Evolutionary conservation across 768 basidiomycete genomes (phyloP).

Genomic region (Kwoniella dendrophila): DNA sequence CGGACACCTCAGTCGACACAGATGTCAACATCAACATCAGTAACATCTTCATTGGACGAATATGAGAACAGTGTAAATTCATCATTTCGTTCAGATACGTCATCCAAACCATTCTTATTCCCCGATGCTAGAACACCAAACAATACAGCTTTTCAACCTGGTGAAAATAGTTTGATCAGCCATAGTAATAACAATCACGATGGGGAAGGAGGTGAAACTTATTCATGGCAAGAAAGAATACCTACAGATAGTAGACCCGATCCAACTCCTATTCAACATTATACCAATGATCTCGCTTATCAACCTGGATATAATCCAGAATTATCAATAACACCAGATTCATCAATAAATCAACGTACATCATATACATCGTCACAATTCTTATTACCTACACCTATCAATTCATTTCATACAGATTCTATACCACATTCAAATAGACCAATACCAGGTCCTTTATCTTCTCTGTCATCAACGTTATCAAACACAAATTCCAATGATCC

Average conservation of each 20-base stretch:
- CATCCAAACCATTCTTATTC: constrained; percentile 16
- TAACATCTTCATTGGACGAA: constrained; percentile 1
- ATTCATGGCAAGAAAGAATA: constrained; percentile 4
- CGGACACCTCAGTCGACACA: background rate
- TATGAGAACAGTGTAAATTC: constrained; percentile 8
- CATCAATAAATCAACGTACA: constrained; percentile 1
- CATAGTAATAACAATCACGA: background rate
- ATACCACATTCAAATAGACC: constrained; percentile 39
- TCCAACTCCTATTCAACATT: background rate
- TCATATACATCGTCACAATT: background rate
- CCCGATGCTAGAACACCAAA: constrained; percentile 32
- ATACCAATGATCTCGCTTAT: background rate
- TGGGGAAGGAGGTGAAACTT: background rate
- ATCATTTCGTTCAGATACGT: constrained; percentile 12
- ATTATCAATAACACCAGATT: background rate
- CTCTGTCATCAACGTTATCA: constrained; percentile 3
- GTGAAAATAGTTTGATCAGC: background rate
- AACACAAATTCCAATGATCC: background rate
- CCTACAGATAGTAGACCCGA: background rate
- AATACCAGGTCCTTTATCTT: constrained; percentile 30
- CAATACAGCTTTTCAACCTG: constrained; percentile 26
- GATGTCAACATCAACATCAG: background rate
- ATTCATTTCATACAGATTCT: background rate
- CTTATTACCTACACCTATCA: background rate
- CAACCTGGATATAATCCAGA: background rate